phyloP scores from a whole-genome alignment of 768 basidiomycete genomes.

The Podaxis sp. region DNA sequence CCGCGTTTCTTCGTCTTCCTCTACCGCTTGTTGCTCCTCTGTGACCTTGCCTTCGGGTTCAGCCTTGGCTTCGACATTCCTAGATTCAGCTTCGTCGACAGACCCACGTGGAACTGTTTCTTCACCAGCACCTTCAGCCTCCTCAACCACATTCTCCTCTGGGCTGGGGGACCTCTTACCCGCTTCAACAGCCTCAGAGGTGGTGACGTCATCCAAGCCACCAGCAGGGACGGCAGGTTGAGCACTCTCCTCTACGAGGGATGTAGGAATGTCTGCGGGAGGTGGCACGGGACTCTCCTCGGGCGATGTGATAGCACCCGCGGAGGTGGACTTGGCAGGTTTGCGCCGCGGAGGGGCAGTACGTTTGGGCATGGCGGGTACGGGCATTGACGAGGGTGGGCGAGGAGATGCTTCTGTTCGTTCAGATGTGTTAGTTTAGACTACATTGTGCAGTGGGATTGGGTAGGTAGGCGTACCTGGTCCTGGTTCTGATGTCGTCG shows the following conservation, averaged over 20 bases:
- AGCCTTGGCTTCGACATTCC: not conserved
- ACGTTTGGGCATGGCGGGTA: conserved; percentile 71
- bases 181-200: not conserved
- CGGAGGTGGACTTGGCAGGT: conserved; percentile 24
- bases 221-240: not conserved
- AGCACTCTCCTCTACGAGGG: not conserved
- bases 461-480: not conserved
- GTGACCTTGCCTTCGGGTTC: not conserved
- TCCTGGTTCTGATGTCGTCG: not conserved
- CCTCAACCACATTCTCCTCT: not conserved
- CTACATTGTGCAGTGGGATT: not conserved
- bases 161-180: not conserved
- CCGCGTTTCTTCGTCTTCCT: conserved; percentile 54
- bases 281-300: conserved; percentile 7
- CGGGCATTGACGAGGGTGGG: conserved; percentile 61
- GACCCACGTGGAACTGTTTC: too few species aligned
- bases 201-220: not conserved
- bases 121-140: not conserved
- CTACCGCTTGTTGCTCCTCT: conserved; percentile 18
- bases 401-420: conserved; percentile 28
- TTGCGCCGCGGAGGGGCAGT: conserved; percentile 73
- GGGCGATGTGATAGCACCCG: not conserved
- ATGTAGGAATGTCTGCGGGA: not conserved
- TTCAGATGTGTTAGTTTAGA: not conserved
- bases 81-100: not conserved